Evolutionary conservation across 2,329 filamentous ascomycete genomes (phyloP), one percentile per base, ranked within the genome.

Genomic region (Trichoderma breve): DNA sequence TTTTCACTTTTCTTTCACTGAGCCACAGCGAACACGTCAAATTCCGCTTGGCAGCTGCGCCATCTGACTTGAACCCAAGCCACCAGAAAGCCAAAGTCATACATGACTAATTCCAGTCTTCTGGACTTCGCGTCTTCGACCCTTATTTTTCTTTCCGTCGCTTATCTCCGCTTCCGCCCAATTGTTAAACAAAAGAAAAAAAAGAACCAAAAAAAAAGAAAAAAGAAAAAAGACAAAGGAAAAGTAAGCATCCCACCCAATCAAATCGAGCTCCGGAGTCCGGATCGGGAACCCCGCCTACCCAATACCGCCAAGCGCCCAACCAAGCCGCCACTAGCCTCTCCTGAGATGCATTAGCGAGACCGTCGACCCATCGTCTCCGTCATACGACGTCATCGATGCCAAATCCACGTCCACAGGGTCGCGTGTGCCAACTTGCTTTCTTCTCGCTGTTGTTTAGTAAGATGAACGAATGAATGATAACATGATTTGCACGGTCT

Each of bases 321-420:
- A 32, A 57, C 15, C 24, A 21, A 32, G 26, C 39, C 28, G 53
- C 53, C 53, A 58, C 53, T 47, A n/a, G 24, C 47, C 47, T 6
- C 47, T 24, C 11, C 11, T 24, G 11, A 21, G 47, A 24, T 7
- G n/a, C n/a, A 21, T 53, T 53, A 24, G 47, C 47, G 47, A 53
- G 47, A 53, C 47, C 47, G 21, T 53, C 65, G n/a, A 43, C 53
- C 55, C 34, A 21, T 51, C 36, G 15, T 9, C 12, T 70, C 64
- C 64, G 71, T 70, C 65, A 72, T 72, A 55, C 55, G 62, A 72
- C 64, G 65, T 72, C 65, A 72, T 70, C 57, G 57, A 70, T 62
- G 70, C 55, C 61, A 36, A 62, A 55, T 36, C 39, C 18, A 18
- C 47, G 15, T 1, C 60, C 47, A 24, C 53, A 51, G 21, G 30